Conservation (phyloP, 805 yeast species). For the Starmerella geochares region DNA sequence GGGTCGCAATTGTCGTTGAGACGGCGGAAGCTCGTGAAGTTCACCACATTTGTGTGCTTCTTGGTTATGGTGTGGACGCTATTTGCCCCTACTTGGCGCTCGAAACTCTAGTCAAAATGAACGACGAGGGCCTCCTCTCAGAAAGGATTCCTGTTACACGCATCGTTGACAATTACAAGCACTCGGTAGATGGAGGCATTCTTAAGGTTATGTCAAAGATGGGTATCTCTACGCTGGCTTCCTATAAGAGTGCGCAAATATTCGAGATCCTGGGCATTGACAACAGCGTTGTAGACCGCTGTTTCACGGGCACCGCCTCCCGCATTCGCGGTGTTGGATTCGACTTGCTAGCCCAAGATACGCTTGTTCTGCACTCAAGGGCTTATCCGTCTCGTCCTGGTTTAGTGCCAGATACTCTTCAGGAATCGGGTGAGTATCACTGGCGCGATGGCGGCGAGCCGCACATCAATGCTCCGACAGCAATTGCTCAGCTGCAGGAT, state of each 20-base stretch:
- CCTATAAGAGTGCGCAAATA: slow-evolving; percentile 98
- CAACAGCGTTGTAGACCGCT: slow-evolving; percentile 85
- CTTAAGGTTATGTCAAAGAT: slow-evolving; percentile 96
- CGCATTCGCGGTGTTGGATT: slow-evolving; percentile 92
- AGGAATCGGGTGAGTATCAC: slow-evolving; percentile 94
- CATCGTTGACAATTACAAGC: slow-evolving; percentile 67
- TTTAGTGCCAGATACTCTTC: slow-evolving; percentile 60
- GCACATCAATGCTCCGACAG: slow-evolving; percentile 88
- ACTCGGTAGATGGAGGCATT: slow-evolving; percentile 82
- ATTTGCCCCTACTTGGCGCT: slow-evolving; percentile 87
- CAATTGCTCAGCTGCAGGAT: slow-evolving; percentile 90
- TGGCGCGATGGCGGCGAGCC: slow-evolving; percentile 99
- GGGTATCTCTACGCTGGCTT: slow-evolving; percentile 97
- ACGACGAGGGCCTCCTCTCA: slow-evolving; percentile 55
- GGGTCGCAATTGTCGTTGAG: slow-evolving; percentile 83
- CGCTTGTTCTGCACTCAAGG: slow-evolving; percentile 82
- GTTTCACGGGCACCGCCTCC: slow-evolving; percentile 96
- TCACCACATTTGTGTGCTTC: slow-evolving; percentile 85
- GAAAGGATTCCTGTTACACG: slow-evolving; percentile 45
- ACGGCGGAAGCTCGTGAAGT: slow-evolving; percentile 97
- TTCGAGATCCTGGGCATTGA: slow-evolving; percentile 95
- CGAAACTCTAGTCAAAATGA: slow-evolving; percentile 79
- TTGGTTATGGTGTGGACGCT: slow-evolving; percentile 97
- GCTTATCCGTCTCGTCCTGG: slow-evolving; percentile 77
- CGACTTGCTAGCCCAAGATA: slow-evolving; percentile 93